These are phyloP conservation scores for Coemansia sp. DNA, from an alignment of 192 early-diverging fungal genomes.

Conservation along the genomic window DNA sequence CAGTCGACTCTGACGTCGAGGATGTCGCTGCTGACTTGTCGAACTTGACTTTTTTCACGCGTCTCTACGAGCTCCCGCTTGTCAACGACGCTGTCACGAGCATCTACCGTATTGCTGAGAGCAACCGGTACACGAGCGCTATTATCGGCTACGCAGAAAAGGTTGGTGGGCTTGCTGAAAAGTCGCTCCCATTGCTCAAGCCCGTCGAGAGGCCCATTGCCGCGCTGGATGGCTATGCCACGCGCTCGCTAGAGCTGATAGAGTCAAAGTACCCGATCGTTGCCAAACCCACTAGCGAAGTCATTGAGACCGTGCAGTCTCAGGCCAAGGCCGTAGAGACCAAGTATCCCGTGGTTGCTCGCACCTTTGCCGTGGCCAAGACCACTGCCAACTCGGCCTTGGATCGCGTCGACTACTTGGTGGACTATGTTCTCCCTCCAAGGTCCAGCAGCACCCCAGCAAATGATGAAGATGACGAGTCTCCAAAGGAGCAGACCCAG, in stretches of 20 bases:
- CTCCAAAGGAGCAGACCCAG: background rate
- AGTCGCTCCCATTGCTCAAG: constrained; percentile 46
- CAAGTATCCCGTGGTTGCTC: constrained; percentile 55
- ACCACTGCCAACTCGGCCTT: constrained; percentile 58
- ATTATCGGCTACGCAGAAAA: constrained; percentile 50
- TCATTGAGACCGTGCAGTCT: constrained; percentile 58
- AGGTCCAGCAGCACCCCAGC: background rate
- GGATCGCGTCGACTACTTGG: constrained; percentile 57
- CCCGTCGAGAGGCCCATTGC: constrained; percentile 56
- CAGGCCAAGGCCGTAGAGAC: constrained; percentile 37
- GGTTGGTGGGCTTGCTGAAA: constrained; percentile 42
- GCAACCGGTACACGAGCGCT: constrained; percentile 43
- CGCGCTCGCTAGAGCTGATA: constrained; percentile 63
- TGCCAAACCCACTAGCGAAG: constrained; percentile 60
- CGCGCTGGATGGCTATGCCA: constrained; percentile 61
- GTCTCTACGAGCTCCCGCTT: constrained; percentile 57
- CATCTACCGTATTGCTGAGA: constrained; percentile 53
- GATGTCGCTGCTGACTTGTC: constrained; percentile 34
- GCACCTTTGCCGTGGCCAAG: constrained; percentile 58
- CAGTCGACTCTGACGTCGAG: constrained; percentile 49
- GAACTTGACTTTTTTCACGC: constrained; percentile 48
- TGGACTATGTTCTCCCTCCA: constrained; percentile 56
- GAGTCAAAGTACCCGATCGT: constrained; percentile 63
- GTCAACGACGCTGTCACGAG: constrained; percentile 55
- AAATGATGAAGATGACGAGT: background rate